Percentiles rank a stretch among this genome's conserved stretches.
Conservation (phyloP, 179 eudicot species). For the Sideroxylon spinosum region DNA sequence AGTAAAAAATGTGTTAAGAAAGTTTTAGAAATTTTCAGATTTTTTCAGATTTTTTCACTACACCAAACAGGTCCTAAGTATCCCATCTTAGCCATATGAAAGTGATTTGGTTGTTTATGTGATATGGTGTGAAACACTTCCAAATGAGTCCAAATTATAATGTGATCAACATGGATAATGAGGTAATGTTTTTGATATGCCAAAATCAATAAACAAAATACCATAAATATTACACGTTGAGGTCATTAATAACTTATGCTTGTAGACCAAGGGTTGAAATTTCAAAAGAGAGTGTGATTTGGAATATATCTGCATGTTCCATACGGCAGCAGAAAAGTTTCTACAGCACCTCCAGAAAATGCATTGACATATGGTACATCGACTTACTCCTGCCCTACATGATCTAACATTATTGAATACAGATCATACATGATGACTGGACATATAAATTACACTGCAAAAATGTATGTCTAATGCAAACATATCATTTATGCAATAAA, state of each 20-base stretch:
- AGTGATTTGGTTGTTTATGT: too few relatives aligned
- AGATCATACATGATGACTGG: neutral
- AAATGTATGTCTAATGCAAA: neutral
- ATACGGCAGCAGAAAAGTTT: too few relatives aligned
- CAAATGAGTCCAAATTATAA: too few relatives aligned
- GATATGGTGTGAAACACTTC: too few relatives aligned
- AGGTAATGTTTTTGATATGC: neutral
- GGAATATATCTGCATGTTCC: too few relatives aligned
- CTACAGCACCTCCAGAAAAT: neutral
- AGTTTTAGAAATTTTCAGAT: too few relatives aligned
- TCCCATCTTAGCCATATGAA: too few relatives aligned
- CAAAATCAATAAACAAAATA: neutral
- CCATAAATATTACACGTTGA: neutral
- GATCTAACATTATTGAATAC: neutral
- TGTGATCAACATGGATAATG: neutral
- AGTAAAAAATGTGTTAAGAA: too few relatives aligned
- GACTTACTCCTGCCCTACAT: neutral
- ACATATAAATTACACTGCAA: neutral
- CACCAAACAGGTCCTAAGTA: too few relatives aligned
- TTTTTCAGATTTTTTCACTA: too few relatives aligned
- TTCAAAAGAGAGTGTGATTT: neutral
- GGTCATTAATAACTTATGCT: neutral
- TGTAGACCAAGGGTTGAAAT: neutral
- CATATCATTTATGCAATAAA: neutral
- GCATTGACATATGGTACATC: neutral